Base-by-base conservation (phyloP, 1,284 basidiomycete genomes). In the Tilletiopsis washingtonensis region DNA sequence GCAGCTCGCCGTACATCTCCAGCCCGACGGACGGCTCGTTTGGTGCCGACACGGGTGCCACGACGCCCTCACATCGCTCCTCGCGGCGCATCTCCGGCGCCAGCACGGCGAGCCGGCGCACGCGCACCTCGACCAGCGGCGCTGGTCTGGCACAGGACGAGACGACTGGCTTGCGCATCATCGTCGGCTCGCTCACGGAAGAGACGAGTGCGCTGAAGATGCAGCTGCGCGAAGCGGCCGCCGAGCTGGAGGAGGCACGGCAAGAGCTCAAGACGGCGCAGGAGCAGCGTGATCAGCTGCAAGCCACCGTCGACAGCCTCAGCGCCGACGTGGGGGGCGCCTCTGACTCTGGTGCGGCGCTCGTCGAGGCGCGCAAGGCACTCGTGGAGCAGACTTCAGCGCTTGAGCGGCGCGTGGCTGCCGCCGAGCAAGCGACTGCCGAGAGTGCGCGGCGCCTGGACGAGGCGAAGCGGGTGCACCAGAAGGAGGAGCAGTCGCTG, bases 131-230 rank as follows among this genome's bases (percentile, higher is more conserved):
- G 42, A 51, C 45, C n/a, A 20, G 26, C 4, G 56, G 53, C 36
- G n/a, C n/a, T n/a, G n/a, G n/a, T n/a, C 59, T 52, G 0, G 21
- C 23, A 39, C 19, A 55, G 57, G 24, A 54, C 56, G 48, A 50
- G 26, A 44, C 49, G 43, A 24, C 48, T 36, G 48, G 48, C 14
- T 24, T 50, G 20, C 44, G 44, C 23, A 32, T 24, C 20, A 44
- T 50, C 23, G 48, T 50, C 29, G 40, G 40, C 24, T 37, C 48
- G 40, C 56, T 64, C 15, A 57, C 62, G 40, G 49, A 57, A 5
- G 62, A 69, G 49, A 52, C 65, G 5, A 57, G 57, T 1, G 49
- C 54, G 3, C 49, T 62, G n/a, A 58, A 58, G 11, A 47, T 47
- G 17, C 51, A 62, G 32, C 43, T 64, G 2, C 57, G 53, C 3